phyloP scores from a whole-genome alignment of 805 yeast species.

The Zygoascus biomembranicola region DNA sequence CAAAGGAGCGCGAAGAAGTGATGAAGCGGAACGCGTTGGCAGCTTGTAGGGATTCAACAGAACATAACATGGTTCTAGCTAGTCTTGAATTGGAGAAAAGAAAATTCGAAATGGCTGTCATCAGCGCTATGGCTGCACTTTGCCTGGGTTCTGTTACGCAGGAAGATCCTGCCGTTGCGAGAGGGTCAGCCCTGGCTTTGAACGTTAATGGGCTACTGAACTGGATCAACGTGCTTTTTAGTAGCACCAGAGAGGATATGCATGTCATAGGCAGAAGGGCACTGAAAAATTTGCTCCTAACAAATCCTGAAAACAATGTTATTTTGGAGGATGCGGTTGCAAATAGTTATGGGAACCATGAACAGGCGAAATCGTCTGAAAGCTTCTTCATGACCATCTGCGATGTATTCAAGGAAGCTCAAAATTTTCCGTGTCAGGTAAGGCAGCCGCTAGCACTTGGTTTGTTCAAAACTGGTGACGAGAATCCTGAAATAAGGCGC shows the following conservation, averaged over 20 bases:
- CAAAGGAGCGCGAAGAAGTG: constrained; percentile 64
- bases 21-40: constrained; percentile 32
- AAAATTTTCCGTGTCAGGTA: constrained; percentile 43
- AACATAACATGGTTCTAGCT: constrained; percentile 42
- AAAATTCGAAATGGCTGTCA: constrained; percentile 58
- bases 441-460: constrained; percentile 69
- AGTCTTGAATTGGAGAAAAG: constrained; percentile 73
- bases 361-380: constrained; percentile 42
- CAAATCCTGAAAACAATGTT: constrained; percentile 48
- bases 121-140: constrained; percentile 77
- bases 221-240: constrained; percentile 74
- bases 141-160: constrained; percentile 64
- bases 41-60: constrained; percentile 31
- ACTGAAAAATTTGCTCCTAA: constrained; percentile 52
- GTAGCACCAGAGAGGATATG: constrained; percentile 47
- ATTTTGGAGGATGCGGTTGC: constrained; percentile 50
- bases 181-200: constrained; percentile 51
- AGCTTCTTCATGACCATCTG: constrained; percentile 67
- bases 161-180: constrained; percentile 21
- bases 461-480: constrained; percentile 70
- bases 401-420: constrained; percentile 48
- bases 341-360: constrained; percentile 55
- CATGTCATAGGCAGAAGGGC: constrained; percentile 64
- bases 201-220: constrained; percentile 58
- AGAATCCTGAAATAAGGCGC: constrained; percentile 54